Evolutionary conservation across 106 monocot species (phyloP).

Genomic region (Posidonia australis): DNA sequence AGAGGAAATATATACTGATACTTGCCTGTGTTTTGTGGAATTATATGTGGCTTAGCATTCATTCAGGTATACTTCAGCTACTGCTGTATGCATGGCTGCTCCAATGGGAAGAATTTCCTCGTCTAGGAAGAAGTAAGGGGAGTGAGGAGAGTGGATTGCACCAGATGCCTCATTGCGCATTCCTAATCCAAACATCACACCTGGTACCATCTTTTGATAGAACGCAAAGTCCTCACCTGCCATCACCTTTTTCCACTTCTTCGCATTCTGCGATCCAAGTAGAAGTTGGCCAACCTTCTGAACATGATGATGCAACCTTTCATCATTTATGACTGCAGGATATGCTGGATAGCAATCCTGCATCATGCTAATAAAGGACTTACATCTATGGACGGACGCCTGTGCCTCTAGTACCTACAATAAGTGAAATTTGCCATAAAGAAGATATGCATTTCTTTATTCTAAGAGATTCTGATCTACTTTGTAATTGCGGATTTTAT

Average conservation of each 20-base stretch:
- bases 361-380: constrained; percentile 42
- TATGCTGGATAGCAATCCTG: constrained; percentile 37
- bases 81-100: constrained; percentile 56
- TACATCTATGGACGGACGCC: constrained; percentile 57
- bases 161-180: constrained; percentile 46
- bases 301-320: constrained; percentile 42
- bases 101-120: constrained; percentile 85
- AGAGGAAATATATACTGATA: too few species aligned
- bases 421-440: background rate
- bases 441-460: too few species aligned
- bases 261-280: constrained; percentile 58
- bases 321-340: constrained; percentile 71
- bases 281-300: constrained; percentile 34
- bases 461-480: too few species aligned
- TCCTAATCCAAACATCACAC: constrained; percentile 60
- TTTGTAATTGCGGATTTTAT: too few species aligned
- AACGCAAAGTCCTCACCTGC: constrained; percentile 92
- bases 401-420: constrained; percentile 53
- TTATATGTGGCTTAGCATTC: background rate
- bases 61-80: constrained; percentile 46
- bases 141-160: constrained; percentile 40
- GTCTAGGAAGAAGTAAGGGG: constrained; percentile 65
- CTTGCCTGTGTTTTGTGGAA: background rate
- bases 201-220: constrained; percentile 76
- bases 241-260: constrained; percentile 51